phyloP scores from a whole-genome alignment of 495 filamentous ascomycete genomes.

The Xylaria acuta region DNA sequence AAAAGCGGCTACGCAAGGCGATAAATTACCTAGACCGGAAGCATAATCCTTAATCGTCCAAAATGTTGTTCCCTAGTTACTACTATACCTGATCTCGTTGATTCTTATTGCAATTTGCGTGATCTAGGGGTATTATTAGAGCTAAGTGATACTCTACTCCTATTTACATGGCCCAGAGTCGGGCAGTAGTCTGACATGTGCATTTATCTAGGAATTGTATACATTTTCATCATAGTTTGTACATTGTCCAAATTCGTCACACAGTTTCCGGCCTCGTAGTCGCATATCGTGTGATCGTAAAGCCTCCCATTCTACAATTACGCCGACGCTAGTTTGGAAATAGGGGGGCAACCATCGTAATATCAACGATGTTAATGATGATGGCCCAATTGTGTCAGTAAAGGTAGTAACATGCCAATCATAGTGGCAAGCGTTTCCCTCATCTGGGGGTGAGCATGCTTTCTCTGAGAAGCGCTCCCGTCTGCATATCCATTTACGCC shows the following conservation, averaged over 20 bases:
- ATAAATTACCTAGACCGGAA: too few relatives aligned
- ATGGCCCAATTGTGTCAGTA: slow-evolving; percentile 90
- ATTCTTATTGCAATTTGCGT: neutral
- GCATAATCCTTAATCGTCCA: too few relatives aligned
- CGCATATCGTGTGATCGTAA: slow-evolving; percentile 26
- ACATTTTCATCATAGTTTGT: slow-evolving; percentile 15
- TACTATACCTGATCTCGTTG: neutral
- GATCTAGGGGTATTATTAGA: neutral
- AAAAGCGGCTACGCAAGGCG: too few relatives aligned
- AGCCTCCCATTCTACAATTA: slow-evolving; percentile 30
- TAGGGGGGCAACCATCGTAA: neutral
- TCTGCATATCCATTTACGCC: slow-evolving; percentile 72
- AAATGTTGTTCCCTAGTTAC: too few relatives aligned
- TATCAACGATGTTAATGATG: slow-evolving; percentile 62
- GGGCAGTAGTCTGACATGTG: neutral
- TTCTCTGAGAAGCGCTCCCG: slow-evolving; percentile 54
- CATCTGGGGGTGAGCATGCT: slow-evolving; percentile 60
- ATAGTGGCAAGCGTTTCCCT: slow-evolving; percentile 76
- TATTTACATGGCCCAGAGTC: slow-evolving; percentile 8
- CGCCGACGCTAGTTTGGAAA: slow-evolving; percentile 28
- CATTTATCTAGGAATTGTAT: slow-evolving; percentile 10
- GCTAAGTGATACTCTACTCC: neutral
- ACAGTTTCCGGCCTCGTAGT: slow-evolving; percentile 5
- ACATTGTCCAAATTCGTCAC: slow-evolving; percentile 6
- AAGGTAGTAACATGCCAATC: slow-evolving; percentile 86